phyloP scores from a whole-genome alignment of 371 early-diverging fungal species.

The Saksenaea vasiformis region DNA sequence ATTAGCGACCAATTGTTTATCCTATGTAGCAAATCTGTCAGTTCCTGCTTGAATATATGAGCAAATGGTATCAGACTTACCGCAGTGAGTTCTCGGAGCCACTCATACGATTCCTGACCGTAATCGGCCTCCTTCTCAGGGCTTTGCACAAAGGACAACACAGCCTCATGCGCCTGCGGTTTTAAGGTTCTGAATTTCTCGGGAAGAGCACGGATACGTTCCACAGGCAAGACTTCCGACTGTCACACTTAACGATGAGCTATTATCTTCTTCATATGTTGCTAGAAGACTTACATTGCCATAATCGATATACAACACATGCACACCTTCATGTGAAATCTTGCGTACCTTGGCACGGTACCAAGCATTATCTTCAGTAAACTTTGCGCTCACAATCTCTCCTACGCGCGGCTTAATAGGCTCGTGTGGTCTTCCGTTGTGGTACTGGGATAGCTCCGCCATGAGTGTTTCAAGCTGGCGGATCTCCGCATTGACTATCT shows the following conservation, averaged over 20 bases:
- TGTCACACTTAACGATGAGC: conserved; percentile 6
- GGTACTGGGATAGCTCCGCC: conserved; percentile 74
- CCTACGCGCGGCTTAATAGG: conserved; percentile 65
- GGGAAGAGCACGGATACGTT: conserved; percentile 68
- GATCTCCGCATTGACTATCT: conserved; percentile 70
- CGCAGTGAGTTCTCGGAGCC: conserved; percentile 63
- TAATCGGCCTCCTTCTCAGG: conserved; percentile 73
- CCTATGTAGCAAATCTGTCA: conserved; percentile 39
- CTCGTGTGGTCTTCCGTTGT: conserved; percentile 48
- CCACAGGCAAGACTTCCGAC: conserved; percentile 63
- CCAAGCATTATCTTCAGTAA: conserved; percentile 88
- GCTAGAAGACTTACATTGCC: conserved; percentile 72
- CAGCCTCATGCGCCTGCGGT: conserved; percentile 83
- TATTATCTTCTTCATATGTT: not conserved
- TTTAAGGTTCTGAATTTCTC: conserved; percentile 65
- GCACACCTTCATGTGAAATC: conserved; percentile 63
- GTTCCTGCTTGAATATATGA: not conserved
- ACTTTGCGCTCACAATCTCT: conserved; percentile 81
- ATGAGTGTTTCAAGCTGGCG: conserved; percentile 80
- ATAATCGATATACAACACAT: conserved; percentile 88
- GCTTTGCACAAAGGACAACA: conserved; percentile 78
- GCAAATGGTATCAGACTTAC: too few species aligned
- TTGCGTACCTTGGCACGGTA: conserved; percentile 86
- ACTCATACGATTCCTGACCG: conserved; percentile 72
- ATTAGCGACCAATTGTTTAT: conserved; percentile 75